phyloP scores from a whole-genome alignment of 192 early-diverging fungal genomes.

The Coemansia sp. region DNA sequence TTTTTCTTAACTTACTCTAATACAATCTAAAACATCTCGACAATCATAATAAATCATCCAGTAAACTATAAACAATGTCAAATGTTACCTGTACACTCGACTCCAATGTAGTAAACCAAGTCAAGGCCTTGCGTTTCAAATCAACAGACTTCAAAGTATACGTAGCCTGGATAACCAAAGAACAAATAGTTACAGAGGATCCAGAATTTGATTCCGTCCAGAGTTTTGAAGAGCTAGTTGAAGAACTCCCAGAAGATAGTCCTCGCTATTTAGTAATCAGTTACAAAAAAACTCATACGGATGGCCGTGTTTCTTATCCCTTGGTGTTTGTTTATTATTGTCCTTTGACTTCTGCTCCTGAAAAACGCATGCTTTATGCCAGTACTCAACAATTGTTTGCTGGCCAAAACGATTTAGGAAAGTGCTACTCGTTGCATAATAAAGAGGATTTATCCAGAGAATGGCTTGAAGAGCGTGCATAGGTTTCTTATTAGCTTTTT shows the following conservation, averaged over 20 bases:
- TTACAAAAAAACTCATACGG: constrained; percentile 22
- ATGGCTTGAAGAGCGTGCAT: constrained; percentile 57
- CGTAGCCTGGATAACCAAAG: constrained; percentile 54
- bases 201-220: constrained; percentile 43
- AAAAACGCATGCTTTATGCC: constrained; percentile 47
- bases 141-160: constrained; percentile 18
- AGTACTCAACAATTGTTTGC: constrained; percentile 63
- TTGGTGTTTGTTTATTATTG: constrained; percentile 69
- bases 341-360: constrained; percentile 49
- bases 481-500: neutral
- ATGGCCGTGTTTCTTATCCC: constrained; percentile 70
- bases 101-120: constrained; percentile 6
- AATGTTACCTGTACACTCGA: constrained; percentile 26
- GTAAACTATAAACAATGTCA: neutral
- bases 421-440: constrained; percentile 71
- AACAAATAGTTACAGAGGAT: constrained; percentile 54
- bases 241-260: constrained; percentile 61
- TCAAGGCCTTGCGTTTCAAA: constrained; percentile 25
- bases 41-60: neutral
- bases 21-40: neutral
- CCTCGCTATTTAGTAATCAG: constrained; percentile 56
- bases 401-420: constrained; percentile 57
- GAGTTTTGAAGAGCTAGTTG: constrained; percentile 55
- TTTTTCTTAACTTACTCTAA: no score
- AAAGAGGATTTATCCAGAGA: constrained; percentile 62